Percentiles rank a stretch among this genome's conserved stretches.
Evolutionary conservation across 2,329 filamentous ascomycete genomes (phyloP).

Genomic region (Paradendryphiella salina): DNA sequence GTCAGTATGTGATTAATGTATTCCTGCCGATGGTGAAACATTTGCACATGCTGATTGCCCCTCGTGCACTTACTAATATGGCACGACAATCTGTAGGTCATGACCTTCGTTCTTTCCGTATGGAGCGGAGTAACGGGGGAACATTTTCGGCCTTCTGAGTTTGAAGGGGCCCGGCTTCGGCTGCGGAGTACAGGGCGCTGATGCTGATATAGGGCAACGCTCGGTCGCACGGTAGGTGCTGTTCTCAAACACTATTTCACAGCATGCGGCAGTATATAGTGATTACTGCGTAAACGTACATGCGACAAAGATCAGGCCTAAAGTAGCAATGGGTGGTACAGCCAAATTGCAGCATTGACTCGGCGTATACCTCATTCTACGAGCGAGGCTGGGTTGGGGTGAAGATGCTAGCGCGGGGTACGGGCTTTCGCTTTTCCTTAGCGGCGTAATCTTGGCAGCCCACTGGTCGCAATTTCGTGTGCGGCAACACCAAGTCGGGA

Average conservation of each 20-base stretch:
- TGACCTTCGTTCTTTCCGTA: neutral
- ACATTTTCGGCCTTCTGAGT: conserved; percentile 26
- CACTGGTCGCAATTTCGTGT: conserved; percentile 25
- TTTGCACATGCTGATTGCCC: neutral
- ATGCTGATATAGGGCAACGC: too few species aligned
- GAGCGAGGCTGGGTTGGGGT: neutral
- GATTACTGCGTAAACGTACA: too few species aligned
- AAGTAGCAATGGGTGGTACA: too few species aligned
- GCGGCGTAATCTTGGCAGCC: conserved; percentile 24
- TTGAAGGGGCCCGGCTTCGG: conserved; percentile 28
- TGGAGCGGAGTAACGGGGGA: conserved; percentile 2
- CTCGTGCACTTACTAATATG: neutral
- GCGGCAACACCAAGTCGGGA: conserved; percentile 18
- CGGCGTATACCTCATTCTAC: too few species aligned
- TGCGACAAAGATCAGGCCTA: too few species aligned
- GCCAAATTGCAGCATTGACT: too few species aligned
- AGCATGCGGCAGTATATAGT: too few species aligned
- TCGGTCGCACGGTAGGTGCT: too few species aligned
- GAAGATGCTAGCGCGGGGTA: conserved; percentile 17
- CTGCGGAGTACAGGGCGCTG: conserved; percentile 58
- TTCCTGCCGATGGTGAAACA: too few species aligned
- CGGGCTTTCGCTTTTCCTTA: conserved; percentile 20
- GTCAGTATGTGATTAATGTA: neutral
- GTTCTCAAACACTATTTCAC: too few species aligned
- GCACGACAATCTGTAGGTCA: neutral